Evolutionary conservation across 768 basidiomycete species (phyloP).

Genomic region (Mycena rosella): DNA sequence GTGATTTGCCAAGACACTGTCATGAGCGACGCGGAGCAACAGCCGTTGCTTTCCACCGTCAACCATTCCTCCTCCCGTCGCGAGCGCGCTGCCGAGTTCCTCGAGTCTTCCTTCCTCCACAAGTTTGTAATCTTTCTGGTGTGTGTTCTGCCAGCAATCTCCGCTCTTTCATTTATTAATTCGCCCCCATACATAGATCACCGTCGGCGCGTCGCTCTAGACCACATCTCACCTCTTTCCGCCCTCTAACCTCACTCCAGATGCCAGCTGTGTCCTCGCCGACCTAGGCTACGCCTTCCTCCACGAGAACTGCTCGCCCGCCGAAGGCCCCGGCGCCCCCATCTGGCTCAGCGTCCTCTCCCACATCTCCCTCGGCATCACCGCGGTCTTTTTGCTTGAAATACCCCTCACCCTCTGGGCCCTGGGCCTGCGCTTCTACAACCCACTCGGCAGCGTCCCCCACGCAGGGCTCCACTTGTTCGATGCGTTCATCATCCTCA

Average conservation of each 20-base stretch:
- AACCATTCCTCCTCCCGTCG: conserved; percentile 38
- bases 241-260: conserved; percentile 61
- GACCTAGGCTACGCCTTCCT: conserved; percentile 81
- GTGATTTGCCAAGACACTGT: neutral
- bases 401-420: conserved; percentile 79
- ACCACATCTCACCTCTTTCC: neutral
- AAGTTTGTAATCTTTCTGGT: conserved; percentile 70
- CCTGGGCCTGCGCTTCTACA: conserved; percentile 71
- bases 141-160: conserved; percentile 41
- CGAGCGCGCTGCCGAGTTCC: conserved; percentile 55
- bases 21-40: conserved; percentile 52
- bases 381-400: conserved; percentile 81
- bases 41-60: conserved; percentile 55
- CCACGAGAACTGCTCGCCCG: conserved; percentile 60
- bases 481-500: conserved; percentile 77
- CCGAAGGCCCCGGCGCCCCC: conserved; percentile 59
- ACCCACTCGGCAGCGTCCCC: conserved; percentile 66
- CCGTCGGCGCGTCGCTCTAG: conserved; percentile 27
- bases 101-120: conserved; percentile 69
- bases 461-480: conserved; percentile 80
- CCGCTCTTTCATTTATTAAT: neutral
- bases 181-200: conserved; percentile 38
- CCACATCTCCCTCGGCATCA: conserved; percentile 75
- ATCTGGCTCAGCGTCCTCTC: conserved; percentile 74
- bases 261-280: conserved; percentile 77